Percentiles rank a stretch among this genome's conserved stretches.
phyloP scores from a whole-genome alignment of 1,139 yeast genomes.

The Suhomyces anneliseae region DNA sequence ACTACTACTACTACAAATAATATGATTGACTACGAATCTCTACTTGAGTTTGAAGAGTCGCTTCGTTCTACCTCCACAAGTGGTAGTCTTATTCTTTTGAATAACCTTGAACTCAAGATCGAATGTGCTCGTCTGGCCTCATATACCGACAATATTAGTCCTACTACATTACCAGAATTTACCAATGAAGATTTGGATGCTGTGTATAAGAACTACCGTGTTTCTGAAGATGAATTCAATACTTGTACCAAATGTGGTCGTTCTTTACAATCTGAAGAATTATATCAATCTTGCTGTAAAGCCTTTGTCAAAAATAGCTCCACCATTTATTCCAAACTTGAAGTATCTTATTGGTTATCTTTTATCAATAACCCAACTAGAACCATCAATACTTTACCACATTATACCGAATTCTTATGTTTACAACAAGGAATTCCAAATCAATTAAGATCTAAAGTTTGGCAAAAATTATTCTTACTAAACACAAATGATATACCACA shows the following conservation, averaged over 20 bases:
- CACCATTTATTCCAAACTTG: conserved; percentile 28
- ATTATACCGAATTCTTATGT: conserved; percentile 44
- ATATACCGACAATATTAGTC: conserved; percentile 12
- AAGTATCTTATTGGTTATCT: conserved; percentile 46
- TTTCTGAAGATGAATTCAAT: conserved; percentile 35
- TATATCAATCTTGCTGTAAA: conserved; percentile 23
- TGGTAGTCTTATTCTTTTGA: conserved; percentile 22
- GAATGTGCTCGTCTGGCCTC: conserved; percentile 25
- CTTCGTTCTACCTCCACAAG: conserved; percentile 25
- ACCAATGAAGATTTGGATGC: conserved; percentile 16
- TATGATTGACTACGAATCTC: conserved; percentile 33
- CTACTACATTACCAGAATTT: conserved; percentile 12
- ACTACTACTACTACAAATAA: too few relatives aligned
- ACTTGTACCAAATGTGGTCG: conserved; percentile 34
- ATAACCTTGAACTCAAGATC: conserved; percentile 34
- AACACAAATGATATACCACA: conserved; percentile 35
- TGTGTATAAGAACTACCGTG: conserved; percentile 26
- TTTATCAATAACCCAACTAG: conserved; percentile 46
- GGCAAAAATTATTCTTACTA: conserved; percentile 39
- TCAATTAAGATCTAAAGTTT: conserved; percentile 36
- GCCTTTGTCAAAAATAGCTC: conserved; percentile 18
- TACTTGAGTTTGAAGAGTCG: conserved; percentile 46
- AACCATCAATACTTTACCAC: conserved; percentile 48
- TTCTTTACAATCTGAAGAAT: conserved; percentile 15
- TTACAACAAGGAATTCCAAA: conserved; percentile 44